Conservation (phyloP, 306 rosid species). For the Macrotyloma uniflorum region DNA sequence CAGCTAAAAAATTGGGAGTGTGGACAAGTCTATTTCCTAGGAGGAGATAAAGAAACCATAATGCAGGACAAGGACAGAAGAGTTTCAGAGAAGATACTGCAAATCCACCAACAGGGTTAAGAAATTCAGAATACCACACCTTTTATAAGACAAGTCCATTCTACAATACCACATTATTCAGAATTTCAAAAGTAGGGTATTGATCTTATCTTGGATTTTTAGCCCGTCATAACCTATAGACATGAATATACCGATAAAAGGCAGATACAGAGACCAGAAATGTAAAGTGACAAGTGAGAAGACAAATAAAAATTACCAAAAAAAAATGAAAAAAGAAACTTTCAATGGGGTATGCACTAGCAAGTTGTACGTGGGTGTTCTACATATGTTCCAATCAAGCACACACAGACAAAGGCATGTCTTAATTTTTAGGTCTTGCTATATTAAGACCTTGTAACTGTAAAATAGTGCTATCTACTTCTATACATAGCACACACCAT, state of each 20-base stretch:
- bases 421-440: conserved; percentile 62
- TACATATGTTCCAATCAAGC: conserved; percentile 55
- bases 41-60: conserved; percentile 37
- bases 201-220: conserved; percentile 49
- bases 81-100: conserved; percentile 43
- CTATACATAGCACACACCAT: conserved; percentile 55
- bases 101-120: conserved; percentile 44
- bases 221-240: conserved; percentile 39
- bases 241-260: conserved; percentile 45
- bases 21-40: conserved; percentile 35
- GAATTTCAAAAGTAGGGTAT: conserved; percentile 44
- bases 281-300: conserved; percentile 47
- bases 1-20: conserved; percentile 26
- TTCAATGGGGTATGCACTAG: conserved; percentile 47
- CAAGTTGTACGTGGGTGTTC: conserved; percentile 49
- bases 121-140: conserved; percentile 54
- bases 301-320: conserved; percentile 41
- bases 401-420: conserved; percentile 37
- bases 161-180: conserved; percentile 42
- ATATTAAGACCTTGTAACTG: conserved; percentile 85
- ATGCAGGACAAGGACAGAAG: conserved; percentile 42
- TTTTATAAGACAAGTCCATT: conserved; percentile 58
- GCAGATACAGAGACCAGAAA: conserved; percentile 41
- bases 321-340: conserved; percentile 19
- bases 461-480: conserved; percentile 58